Conservation (phyloP, 139 green algal species). For the Yamagishiella unicocca region DNA sequence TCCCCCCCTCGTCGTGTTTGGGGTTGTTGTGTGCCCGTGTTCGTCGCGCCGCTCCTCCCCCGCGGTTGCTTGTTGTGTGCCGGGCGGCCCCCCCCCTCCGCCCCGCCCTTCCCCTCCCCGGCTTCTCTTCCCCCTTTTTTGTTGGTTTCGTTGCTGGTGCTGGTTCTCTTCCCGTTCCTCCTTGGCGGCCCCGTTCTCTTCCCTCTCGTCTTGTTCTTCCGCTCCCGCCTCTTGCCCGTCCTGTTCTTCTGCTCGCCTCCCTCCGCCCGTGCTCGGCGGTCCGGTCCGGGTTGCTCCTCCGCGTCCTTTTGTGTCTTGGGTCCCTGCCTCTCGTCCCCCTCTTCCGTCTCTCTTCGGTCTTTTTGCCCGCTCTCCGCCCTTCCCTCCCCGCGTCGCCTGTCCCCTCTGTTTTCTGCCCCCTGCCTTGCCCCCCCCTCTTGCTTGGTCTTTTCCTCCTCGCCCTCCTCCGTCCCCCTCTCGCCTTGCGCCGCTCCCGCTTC, state of each 20-base stretch:
- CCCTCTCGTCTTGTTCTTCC: slow-evolving; percentile 66
- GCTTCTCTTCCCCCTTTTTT: slow-evolving; percentile 65
- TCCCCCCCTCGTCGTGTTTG: background rate
- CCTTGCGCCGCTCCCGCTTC: background rate
- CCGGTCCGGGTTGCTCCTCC: background rate
- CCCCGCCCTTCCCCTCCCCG: background rate
- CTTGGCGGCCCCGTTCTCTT: slow-evolving; percentile 83
- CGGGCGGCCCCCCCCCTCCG: background rate
- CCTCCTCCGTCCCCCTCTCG: background rate
- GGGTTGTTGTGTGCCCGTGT: background rate
- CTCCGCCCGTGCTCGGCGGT: background rate
- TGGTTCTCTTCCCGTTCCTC: slow-evolving; percentile 28
- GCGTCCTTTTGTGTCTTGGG: background rate
- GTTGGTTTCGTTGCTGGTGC: slow-evolving; percentile 77
- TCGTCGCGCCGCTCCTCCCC: too few species aligned
- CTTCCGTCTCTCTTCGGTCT: background rate
- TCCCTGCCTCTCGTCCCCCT: background rate
- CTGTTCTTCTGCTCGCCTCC: background rate
- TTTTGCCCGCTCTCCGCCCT: background rate
- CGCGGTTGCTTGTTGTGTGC: too few species aligned
- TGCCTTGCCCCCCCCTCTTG: too few species aligned
- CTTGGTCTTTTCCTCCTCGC: background rate
- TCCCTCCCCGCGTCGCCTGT: background rate
- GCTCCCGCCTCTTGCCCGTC: background rate
- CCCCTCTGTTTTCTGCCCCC: background rate